Conservation (phyloP, 2,329 filamentous ascomycete species). For the Fusarium mexicanum region DNA sequence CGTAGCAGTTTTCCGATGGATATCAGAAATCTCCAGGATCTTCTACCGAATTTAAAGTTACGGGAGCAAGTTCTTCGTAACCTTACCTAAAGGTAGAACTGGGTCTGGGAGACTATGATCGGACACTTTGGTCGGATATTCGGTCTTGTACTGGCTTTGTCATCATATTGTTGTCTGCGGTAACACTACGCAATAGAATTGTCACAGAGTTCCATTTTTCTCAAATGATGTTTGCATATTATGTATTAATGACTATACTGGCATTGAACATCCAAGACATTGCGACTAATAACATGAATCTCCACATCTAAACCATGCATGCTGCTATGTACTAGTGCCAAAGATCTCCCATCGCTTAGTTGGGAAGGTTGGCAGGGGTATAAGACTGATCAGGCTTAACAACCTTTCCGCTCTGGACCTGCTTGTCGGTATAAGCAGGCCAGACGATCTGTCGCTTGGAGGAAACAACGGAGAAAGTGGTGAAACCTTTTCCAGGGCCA, state of each 20-base stretch:
- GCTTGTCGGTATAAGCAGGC: slow-evolving; percentile 62
- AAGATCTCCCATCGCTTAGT: not conserved
- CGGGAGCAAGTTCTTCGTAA: not conserved
- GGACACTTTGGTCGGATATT: fast-evolving
- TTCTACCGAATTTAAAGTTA: not conserved
- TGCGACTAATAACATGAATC: not conserved
- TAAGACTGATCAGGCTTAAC: slow-evolving; percentile 61
- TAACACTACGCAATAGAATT: fast-evolving
- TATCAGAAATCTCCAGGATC: not conserved
- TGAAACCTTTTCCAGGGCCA: slow-evolving; percentile 62
- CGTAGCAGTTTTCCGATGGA: not conserved
- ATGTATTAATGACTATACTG: not conserved
- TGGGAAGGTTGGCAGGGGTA: slow-evolving; percentile 42
- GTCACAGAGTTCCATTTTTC: not conserved
- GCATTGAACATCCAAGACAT: not conserved
- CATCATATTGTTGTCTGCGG: not conserved
- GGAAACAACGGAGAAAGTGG: slow-evolving; percentile 58
- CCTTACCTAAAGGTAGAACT: too few relatives aligned
- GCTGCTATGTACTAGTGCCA: not conserved
- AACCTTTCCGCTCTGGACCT: slow-evolving; percentile 55
- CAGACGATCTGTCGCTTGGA: slow-evolving; percentile 56
- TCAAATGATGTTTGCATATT: not conserved
- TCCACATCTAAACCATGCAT: not conserved
- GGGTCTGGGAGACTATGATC: too few relatives aligned
- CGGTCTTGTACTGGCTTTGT: fast-evolving